Percentiles rank a stretch among this genome's conserved stretches.
These are phyloP conservation scores for Echium plantagineum DNA, from an alignment of 257 asterid genomes.

Conservation along the genomic window DNA sequence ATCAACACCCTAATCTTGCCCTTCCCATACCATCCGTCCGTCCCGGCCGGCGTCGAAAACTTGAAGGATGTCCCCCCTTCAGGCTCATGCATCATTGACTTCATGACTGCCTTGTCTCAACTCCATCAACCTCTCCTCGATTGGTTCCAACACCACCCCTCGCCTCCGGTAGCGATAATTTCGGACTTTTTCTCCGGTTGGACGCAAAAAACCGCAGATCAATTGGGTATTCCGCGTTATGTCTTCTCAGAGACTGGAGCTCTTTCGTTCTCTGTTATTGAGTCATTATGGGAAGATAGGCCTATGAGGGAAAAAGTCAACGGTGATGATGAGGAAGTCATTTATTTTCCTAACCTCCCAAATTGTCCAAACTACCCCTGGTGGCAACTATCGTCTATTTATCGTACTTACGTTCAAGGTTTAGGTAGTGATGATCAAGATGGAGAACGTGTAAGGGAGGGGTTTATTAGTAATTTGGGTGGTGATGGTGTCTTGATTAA, in stretches of 20 bases:
- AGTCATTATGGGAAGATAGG: conserved; percentile 40
- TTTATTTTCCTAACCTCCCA: conserved; percentile 32
- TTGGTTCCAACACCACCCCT: conserved; percentile 54
- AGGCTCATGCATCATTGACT: conserved; percentile 17
- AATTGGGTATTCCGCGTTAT: conserved; percentile 39
- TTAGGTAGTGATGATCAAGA: conserved; percentile 7
- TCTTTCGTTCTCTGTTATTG: conserved; percentile 28
- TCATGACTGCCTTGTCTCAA: conserved; percentile 30
- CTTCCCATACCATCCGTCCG: conserved; percentile 39
- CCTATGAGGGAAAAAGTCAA: conserved; percentile 17
- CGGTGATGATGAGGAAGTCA: conserved; percentile 18
- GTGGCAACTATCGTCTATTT: conserved; percentile 68
- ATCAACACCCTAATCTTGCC: conserved; percentile 59
- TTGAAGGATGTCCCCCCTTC: conserved; percentile 37
- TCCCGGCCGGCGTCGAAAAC: conserved; percentile 69
- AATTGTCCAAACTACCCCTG: conserved; percentile 47
- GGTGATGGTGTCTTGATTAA: conserved; percentile 3
- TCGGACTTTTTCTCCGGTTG: conserved; percentile 69
- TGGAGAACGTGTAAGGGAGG: not conserved
- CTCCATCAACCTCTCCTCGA: conserved; percentile 33
- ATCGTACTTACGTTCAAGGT: conserved; percentile 19
- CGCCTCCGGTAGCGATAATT: conserved; percentile 64
- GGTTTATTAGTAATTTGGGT: not conserved
- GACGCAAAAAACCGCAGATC: conserved; percentile 38
- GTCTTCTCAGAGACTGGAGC: conserved; percentile 67